These are phyloP conservation scores for Serpula lacrymans DNA, from an alignment of 768 basidiomycete species.

Conservation along the genomic window DNA sequence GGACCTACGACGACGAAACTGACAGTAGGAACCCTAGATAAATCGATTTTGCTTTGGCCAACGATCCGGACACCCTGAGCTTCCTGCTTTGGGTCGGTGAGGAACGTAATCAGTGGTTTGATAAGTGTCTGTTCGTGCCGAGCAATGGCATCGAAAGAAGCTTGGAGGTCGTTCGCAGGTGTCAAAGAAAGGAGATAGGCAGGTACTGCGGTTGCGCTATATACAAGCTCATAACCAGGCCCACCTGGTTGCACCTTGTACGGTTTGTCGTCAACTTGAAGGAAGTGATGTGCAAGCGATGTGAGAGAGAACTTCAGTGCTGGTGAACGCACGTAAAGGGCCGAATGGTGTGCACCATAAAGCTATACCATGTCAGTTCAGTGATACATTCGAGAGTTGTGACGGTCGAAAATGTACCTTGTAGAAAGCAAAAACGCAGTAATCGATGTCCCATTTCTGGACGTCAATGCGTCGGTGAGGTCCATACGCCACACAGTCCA, in stretches of 20 bases:
- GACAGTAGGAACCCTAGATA: slow-evolving; percentile 60
- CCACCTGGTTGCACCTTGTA: slow-evolving; percentile 74
- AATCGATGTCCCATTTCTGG: slow-evolving; percentile 75
- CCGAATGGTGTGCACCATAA: slow-evolving; percentile 72
- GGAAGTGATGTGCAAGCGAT: slow-evolving; percentile 70
- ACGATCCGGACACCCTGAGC: slow-evolving; percentile 65
- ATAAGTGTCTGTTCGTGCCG: slow-evolving; percentile 59
- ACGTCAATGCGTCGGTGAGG: slow-evolving; percentile 73
- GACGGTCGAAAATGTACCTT: slow-evolving; percentile 45
- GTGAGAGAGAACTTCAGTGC: slow-evolving; percentile 50
- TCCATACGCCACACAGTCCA: slow-evolving; percentile 80
- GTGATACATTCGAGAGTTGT: neutral
- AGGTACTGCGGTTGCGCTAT: slow-evolving; percentile 55
- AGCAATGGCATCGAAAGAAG: slow-evolving; percentile 55
- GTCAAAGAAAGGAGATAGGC: slow-evolving; percentile 64
- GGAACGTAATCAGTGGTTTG: slow-evolving; percentile 49
- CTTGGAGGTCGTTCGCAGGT: slow-evolving; percentile 41
- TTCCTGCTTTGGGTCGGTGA: slow-evolving; percentile 45
- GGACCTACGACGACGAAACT: slow-evolving; percentile 67
- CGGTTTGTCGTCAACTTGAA: slow-evolving; percentile 39
- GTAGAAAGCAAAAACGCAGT: slow-evolving; percentile 68
- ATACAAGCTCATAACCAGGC: slow-evolving; percentile 70
- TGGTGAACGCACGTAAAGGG: slow-evolving; percentile 53
- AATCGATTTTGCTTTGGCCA: slow-evolving; percentile 47
- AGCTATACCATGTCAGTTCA: slow-evolving; percentile 38